These are phyloP conservation scores for Stemphylium beticola DNA, from an alignment of 2,329 filamentous ascomycete species.

Conservation along the genomic window DNA sequence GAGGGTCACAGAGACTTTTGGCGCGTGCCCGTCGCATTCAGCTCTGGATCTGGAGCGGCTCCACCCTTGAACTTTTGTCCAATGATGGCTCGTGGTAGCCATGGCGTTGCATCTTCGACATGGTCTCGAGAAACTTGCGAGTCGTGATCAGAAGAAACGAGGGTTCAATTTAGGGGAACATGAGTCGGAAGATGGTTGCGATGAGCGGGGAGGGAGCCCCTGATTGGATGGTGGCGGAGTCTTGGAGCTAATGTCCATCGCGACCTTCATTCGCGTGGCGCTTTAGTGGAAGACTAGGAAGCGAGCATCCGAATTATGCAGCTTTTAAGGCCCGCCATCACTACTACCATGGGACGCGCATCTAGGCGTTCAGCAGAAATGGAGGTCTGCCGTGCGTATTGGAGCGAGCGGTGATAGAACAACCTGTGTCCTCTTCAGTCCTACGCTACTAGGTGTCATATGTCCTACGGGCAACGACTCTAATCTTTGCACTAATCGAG, in stretches of 20 bases:
- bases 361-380: background rate
- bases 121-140: background rate
- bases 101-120: conserved; percentile 6
- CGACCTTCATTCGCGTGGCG: background rate
- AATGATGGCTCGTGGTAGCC: conserved; percentile 4
- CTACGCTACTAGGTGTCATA: background rate
- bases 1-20: conserved; percentile 14
- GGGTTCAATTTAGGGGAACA: conserved; percentile 2
- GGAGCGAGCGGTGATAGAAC: background rate
- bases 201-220: background rate
- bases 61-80: background rate
- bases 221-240: conserved; percentile 13
- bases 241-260: conserved; percentile 2
- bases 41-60: conserved; percentile 5
- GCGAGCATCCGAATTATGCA: conserved; percentile 9
- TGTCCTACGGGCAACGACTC: background rate
- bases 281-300: background rate
- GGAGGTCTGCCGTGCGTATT: background rate
- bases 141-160: conserved; percentile 9
- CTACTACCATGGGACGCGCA: background rate
- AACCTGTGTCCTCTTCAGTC: background rate
- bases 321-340: background rate
- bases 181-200: conserved; percentile 1
- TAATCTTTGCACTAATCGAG: background rate
- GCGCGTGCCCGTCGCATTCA: conserved; percentile 1